phyloP scores from a whole-genome alignment of 2,329 filamentous ascomycete genomes.

The Nemania serpens region DNA sequence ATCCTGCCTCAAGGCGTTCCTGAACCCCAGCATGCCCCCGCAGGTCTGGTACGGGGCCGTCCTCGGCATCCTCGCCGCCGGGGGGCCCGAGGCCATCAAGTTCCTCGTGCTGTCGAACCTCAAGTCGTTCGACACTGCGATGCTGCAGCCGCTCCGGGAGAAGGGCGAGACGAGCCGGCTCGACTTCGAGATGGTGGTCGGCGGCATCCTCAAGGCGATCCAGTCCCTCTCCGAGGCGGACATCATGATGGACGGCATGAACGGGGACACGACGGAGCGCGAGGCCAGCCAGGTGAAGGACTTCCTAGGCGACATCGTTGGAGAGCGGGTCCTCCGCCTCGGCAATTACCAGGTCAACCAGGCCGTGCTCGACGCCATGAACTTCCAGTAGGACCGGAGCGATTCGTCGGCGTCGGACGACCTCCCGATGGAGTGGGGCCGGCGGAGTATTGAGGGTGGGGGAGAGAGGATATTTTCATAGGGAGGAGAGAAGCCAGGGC shows the following conservation, averaged over 20 bases:
- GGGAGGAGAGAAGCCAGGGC: no score
- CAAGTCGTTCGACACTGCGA: constrained; percentile 56
- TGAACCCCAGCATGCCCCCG: constrained; percentile 82
- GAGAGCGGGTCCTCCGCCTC: constrained; percentile 52
- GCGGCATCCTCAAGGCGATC: constrained; percentile 60
- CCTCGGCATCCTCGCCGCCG: constrained; percentile 76
- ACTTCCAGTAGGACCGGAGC: constrained; percentile 49
- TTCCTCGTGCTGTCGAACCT: constrained; percentile 62
- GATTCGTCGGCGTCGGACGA: no score
- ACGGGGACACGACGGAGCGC: constrained; percentile 45
- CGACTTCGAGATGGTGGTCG: constrained; percentile 61
- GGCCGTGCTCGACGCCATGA: constrained; percentile 59
- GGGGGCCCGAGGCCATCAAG: constrained; percentile 65
- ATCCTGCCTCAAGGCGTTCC: constrained; percentile 90
- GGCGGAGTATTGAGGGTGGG: no score
- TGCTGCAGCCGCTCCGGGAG: constrained; percentile 59
- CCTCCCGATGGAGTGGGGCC: no score
- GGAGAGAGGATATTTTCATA: no score
- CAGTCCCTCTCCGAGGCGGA: constrained; percentile 48
- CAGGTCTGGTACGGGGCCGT: constrained; percentile 90
- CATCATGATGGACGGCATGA: constrained; percentile 47
- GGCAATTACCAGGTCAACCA: constrained; percentile 54
- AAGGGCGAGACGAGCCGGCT: constrained; percentile 47
- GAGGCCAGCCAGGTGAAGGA: constrained; percentile 55
- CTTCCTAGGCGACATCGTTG: constrained; percentile 60